Evolutionary conservation across 345 rosid species (phyloP).

Genomic region (Lepidium didymum): DNA sequence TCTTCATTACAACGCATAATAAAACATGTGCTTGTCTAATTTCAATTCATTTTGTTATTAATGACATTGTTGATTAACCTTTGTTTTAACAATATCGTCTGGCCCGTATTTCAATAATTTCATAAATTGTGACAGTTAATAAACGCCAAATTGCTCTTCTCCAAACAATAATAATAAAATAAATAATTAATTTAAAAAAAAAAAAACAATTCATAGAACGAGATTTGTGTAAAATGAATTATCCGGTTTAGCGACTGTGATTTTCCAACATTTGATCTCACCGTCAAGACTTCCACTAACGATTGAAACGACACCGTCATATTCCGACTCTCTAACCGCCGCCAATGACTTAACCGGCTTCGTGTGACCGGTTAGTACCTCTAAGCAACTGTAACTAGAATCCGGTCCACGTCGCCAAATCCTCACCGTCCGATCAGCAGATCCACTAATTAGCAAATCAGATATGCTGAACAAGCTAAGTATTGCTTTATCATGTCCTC

Average conservation of each 20-base stretch:
- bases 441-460: conserved; percentile 69
- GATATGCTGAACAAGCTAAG: conserved; percentile 52
- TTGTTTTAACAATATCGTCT: background rate
- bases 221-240: conserved; percentile 18
- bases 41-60: background rate
- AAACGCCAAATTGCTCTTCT: conserved; percentile 11
- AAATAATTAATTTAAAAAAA: background rate
- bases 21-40: conserved; percentile 13
- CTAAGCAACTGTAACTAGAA: conserved; percentile 52
- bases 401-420: conserved; percentile 65
- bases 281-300: conserved; percentile 78
- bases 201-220: background rate
- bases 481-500: conserved; percentile 78
- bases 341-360: conserved; percentile 77
- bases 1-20: background rate
- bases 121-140: background rate
- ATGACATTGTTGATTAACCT: background rate
- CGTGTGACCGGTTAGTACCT: conserved; percentile 58
- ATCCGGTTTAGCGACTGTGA: conserved; percentile 33
- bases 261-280: conserved; percentile 63
- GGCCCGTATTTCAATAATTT: background rate
- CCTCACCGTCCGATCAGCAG: conserved; percentile 82
- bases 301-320: conserved; percentile 43
- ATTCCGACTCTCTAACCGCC: conserved; percentile 36
- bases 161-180: background rate